phyloP scores from a whole-genome alignment of 306 rosid species.

The Trichosanthes cucumerina region DNA sequence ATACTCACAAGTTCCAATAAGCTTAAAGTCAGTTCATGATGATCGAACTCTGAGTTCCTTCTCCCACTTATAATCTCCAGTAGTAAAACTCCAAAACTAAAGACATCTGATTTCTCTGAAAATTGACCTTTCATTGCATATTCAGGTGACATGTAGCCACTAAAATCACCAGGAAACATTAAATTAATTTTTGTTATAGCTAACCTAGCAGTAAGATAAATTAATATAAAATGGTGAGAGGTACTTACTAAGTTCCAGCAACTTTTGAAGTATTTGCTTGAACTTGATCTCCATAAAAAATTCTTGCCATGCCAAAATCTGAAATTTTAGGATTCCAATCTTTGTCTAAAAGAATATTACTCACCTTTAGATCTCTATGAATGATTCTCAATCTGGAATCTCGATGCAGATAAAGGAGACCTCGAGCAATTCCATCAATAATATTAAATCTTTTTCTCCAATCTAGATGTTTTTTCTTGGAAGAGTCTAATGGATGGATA shows the following conservation, averaged over 20 bases:
- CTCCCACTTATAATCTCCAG: slow-evolving; percentile 5
- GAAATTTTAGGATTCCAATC: neutral
- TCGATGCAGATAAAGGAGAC: neutral
- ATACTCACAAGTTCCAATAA: neutral
- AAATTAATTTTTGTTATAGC: neutral
- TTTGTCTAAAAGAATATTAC: neutral
- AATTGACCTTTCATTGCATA: slow-evolving; percentile 1
- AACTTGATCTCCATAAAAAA: neutral
- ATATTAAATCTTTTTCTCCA: slow-evolving; percentile 3
- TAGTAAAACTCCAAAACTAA: neutral
- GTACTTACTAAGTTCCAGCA: slow-evolving; percentile 8
- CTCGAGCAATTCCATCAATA: slow-evolving; percentile 6
- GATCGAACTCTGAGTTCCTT: neutral
- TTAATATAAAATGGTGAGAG: neutral
- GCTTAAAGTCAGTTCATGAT: neutral
- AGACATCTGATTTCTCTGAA: slow-evolving; percentile 4
- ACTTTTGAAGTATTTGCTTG: neutral
- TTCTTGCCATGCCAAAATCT: slow-evolving; percentile 2
- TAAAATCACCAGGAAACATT: neutral
- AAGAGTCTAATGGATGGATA: neutral
- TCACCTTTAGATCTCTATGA: slow-evolving; percentile 1
- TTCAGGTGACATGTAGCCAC: neutral
- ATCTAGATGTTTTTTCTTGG: neutral
- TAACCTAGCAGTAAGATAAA: neutral
- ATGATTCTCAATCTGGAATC: slow-evolving; percentile 4